A percentile compares a stretch with the other conserved stretches of the same genome.
Conservation (phyloP, 2,329 filamentous ascomycete species). For the Xylaria sp. region DNA sequence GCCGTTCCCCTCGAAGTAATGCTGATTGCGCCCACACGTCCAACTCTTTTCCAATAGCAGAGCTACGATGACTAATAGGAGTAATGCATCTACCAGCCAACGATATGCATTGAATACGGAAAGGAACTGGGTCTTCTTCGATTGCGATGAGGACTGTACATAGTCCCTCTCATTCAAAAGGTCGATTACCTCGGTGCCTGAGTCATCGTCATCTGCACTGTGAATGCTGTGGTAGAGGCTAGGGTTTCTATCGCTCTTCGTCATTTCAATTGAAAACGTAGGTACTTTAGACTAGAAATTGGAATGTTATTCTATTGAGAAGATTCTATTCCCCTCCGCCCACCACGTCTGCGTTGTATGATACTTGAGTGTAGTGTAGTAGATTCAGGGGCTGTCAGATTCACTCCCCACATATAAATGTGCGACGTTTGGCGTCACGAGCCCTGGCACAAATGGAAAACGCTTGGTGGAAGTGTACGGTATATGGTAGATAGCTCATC, state of each 20-base stretch:
- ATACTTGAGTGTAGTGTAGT: not conserved
- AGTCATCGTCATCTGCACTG: conserved; percentile 41
- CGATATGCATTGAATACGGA: conserved; percentile 40
- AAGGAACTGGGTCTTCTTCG: conserved; percentile 34
- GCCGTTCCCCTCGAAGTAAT: conserved; percentile 49
- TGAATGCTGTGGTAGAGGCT: conserved; percentile 34
- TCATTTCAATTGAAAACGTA: conserved; percentile 18
- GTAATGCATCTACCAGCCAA: conserved; percentile 50
- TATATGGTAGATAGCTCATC: too few relatives aligned
- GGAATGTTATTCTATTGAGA: too few relatives aligned
- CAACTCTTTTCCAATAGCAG: conserved; percentile 50
- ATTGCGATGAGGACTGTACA: conserved; percentile 33
- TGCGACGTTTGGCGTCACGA: conserved; percentile 31
- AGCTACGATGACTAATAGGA: conserved; percentile 51
- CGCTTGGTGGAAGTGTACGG: too few relatives aligned
- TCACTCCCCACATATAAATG: conserved; percentile 7
- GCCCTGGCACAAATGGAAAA: not conserved
- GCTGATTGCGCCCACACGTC: conserved; percentile 35
- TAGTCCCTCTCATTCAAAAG: conserved; percentile 48
- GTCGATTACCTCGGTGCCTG: conserved; percentile 43
- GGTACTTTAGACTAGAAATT: too few relatives aligned
- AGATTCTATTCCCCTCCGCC: too few relatives aligned
- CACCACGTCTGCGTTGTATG: too few relatives aligned
- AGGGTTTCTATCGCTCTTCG: conserved; percentile 22
- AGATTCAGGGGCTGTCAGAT: conserved; percentile 25